Conservation (phyloP, 106 monocot genomes). For the Allium fistulosum region DNA sequence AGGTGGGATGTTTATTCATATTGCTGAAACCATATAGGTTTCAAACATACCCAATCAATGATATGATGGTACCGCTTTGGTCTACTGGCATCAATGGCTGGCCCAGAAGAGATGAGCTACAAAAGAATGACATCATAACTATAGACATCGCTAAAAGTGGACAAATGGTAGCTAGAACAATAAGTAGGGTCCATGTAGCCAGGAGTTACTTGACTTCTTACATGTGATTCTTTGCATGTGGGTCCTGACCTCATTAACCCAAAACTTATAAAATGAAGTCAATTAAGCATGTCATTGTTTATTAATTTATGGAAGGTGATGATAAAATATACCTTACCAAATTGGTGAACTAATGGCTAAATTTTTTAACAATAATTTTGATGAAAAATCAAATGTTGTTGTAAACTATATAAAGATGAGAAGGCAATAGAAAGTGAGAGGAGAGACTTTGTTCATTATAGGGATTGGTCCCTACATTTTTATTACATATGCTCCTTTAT, state of each 20-base stretch:
- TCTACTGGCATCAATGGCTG: slow-evolving; percentile 15
- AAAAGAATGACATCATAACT: slow-evolving; percentile 35
- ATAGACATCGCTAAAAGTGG: slow-evolving; percentile 27
- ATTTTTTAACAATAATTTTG: too few species aligned
- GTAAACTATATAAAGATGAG: too few species aligned
- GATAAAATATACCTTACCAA: too few species aligned
- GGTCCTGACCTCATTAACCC: slow-evolving; percentile 23
- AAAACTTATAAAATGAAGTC: neutral
- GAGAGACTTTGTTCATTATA: too few species aligned
- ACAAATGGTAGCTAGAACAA: slow-evolving; percentile 22
- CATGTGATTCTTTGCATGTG: slow-evolving; percentile 12
- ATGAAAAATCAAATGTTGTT: too few species aligned
- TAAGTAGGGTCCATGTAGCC: slow-evolving; percentile 39
- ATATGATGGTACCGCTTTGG: slow-evolving; percentile 10
- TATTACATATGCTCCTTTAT: too few species aligned
- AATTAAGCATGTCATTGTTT: too few species aligned
- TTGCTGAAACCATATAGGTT: neutral
- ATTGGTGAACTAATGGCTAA: too few species aligned
- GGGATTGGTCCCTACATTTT: too few species aligned
- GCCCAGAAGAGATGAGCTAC: slow-evolving; percentile 25
- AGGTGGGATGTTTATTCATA: neutral
- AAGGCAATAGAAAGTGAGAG: too few species aligned
- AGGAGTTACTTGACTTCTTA: slow-evolving; percentile 30
- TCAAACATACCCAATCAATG: slow-evolving; percentile 20
- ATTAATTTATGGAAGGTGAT: too few species aligned